These are phyloP conservation scores for Acanthamoeba triangularis DNA, from an alignment of 208 protist species.

Conservation along the genomic window DNA sequence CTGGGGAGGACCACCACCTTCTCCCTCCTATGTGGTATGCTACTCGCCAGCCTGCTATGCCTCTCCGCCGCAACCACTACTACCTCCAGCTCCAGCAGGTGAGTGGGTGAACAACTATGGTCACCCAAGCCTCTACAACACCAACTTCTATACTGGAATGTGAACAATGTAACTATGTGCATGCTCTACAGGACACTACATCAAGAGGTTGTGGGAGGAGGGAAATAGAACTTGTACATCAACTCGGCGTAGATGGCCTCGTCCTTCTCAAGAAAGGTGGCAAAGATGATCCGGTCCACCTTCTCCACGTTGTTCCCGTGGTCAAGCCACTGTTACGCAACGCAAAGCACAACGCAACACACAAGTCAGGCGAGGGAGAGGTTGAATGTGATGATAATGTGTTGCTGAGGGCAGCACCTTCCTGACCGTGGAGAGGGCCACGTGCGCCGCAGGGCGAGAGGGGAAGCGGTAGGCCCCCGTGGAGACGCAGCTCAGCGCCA, in stretches of 20 bases:
- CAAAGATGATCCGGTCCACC: constrained; percentile 52
- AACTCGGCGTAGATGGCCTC: not conserved
- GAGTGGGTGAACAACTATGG: too few species aligned
- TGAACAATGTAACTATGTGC: too few species aligned
- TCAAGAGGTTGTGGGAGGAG: not conserved
- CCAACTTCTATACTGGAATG: too few species aligned
- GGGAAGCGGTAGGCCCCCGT: constrained; percentile 84
- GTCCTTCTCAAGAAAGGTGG: constrained; percentile 7
- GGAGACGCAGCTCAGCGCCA: constrained; percentile 83
- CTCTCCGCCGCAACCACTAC: too few species aligned
- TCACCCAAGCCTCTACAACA: too few species aligned
- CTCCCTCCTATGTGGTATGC: too few species aligned
- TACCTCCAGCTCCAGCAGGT: too few species aligned
- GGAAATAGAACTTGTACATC: not conserved
- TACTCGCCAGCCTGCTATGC: too few species aligned
- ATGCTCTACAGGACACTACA: too few species aligned
- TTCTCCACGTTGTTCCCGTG: not conserved
- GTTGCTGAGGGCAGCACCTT: not conserved
- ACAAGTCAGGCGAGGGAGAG: too few species aligned
- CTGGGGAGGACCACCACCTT: too few species aligned
- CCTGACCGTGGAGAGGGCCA: not conserved
- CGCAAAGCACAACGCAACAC: not conserved
- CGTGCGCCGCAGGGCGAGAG: not conserved
- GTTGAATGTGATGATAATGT: not conserved
- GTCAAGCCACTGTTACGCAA: not conserved